Evolutionary conservation across 2,329 filamentous ascomycete species (phyloP), one percentile per base, ranked within the genome.

Genomic region (Sarocladiaceae sp.): DNA sequence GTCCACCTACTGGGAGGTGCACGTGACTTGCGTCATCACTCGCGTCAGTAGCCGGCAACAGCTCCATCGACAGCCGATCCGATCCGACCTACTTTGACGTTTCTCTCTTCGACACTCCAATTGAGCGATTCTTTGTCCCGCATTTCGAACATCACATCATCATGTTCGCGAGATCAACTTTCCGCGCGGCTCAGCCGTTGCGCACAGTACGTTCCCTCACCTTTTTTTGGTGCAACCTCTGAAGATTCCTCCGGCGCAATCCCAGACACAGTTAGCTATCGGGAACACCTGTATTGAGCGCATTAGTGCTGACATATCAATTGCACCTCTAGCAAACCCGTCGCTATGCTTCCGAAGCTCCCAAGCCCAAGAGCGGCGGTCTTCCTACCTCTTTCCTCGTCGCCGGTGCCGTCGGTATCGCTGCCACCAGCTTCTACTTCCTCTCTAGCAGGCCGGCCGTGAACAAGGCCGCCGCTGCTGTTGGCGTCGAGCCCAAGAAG

Each of bases 291-390:
- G 23, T 4, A 22, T 23, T 44, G 37, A 20, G 4, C 17, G 40
- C 60, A 62, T 31, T 11, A n/a, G 44, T 20, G 26, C 44, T 31
- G 8, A 48, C 25, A 5, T 40, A 11, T 26, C 46, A 52, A 46
- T 28, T 53, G 69, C 76, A 40, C 72, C 8, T 8, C 8, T 40
- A 77, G 73, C 71, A 72, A 60, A 65, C 71, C 57, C 76, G 77
- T 57, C 71, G 71, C 64, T 97, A 96, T 71, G 88, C 92, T 53
- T 87, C 88, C 58, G 78, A 83, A 59, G 59, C 53, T 54, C 65
- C 59, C 56, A 82, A 83, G 70, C 65, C 59, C 56, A 82, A 83
- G 70, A 50, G 31, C 47, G 73, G 79, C 56, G 73, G 78, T 65
- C 79, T 76, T 65, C 84, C 81, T 63, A 69, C 78, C 35, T 66